Evolutionary conservation across 768 basidiomycete genomes (phyloP).

Genomic region (Rhodotorula paludigena): DNA sequence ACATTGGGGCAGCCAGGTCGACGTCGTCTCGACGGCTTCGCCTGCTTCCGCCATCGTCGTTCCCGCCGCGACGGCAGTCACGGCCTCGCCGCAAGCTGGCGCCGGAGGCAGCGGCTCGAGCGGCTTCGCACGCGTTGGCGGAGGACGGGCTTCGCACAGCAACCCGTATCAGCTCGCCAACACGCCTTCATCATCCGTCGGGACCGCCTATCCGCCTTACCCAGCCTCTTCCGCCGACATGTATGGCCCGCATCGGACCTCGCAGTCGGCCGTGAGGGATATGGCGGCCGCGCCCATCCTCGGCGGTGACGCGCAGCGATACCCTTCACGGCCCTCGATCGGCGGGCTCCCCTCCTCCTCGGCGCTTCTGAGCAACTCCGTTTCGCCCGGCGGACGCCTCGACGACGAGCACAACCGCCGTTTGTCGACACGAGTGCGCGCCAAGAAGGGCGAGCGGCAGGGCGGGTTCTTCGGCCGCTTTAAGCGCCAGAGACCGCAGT

Average conservation of each 20-base stretch:
- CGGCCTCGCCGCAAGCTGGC: neutral
- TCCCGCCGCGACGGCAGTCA: neutral
- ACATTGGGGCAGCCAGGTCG: slow-evolving; percentile 30
- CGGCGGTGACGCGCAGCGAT: neutral
- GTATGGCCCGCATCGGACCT: slow-evolving; percentile 14
- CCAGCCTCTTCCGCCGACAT: slow-evolving; percentile 29
- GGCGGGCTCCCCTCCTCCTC: slow-evolving; percentile 23
- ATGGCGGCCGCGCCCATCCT: neutral
- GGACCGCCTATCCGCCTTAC: slow-evolving; percentile 33
- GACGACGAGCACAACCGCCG: slow-evolving; percentile 26
- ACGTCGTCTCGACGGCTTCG: neutral
- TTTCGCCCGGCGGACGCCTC: slow-evolving; percentile 29
- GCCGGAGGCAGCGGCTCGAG: slow-evolving; percentile 4
- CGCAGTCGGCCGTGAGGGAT: slow-evolving; percentile 18
- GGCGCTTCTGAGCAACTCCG: slow-evolving; percentile 29
- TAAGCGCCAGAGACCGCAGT: slow-evolving; percentile 19
- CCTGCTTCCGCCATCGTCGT: slow-evolving; percentile 14
- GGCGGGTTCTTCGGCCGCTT: slow-evolving; percentile 38
- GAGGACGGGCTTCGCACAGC: slow-evolving; percentile 22
- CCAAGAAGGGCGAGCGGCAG: neutral
- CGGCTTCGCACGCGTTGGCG: slow-evolving; percentile 35
- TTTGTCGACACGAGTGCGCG: neutral
- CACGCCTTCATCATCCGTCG: neutral
- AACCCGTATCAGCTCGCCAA: slow-evolving; percentile 36
- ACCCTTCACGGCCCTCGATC: slow-evolving; percentile 17